Evolutionary conservation across 2,329 filamentous ascomycete genomes (phyloP).

Genomic region (Talaromyces amestolkiae): DNA sequence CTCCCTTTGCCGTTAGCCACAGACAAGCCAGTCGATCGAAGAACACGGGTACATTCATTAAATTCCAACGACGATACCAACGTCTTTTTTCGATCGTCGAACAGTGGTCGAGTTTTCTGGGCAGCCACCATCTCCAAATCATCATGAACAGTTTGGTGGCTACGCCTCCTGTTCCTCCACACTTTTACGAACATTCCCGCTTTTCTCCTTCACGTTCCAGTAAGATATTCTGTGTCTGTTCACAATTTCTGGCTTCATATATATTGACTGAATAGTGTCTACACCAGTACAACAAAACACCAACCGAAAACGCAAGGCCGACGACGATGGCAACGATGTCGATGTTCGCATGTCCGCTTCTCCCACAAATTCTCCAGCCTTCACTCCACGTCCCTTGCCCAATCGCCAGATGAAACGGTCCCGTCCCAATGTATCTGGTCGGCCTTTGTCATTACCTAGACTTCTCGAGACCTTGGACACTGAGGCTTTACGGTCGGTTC

Average conservation of each 20-base stretch:
- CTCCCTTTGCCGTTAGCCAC: slow-evolving; percentile 9
- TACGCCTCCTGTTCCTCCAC: slow-evolving; percentile 60
- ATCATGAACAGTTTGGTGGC: slow-evolving; percentile 62
- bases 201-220: slow-evolving; percentile 60
- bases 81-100: slow-evolving; percentile 7
- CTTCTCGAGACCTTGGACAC: slow-evolving; percentile 92
- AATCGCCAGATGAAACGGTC: slow-evolving; percentile 66
- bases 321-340: slow-evolving; percentile 61
- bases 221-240: slow-evolving; percentile 37
- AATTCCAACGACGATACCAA: neutral
- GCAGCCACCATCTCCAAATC: slow-evolving; percentile 32
- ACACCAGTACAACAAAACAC: slow-evolving; percentile 41
- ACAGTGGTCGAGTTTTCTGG: slow-evolving; percentile 11
- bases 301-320: slow-evolving; percentile 81
- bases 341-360: slow-evolving; percentile 91
- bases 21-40: neutral
- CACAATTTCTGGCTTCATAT: slow-evolving; percentile 18
- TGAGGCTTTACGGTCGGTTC: slow-evolving; percentile 75
- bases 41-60: neutral
- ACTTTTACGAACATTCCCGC: slow-evolving; percentile 60
- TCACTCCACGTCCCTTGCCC: slow-evolving; percentile 65
- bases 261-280: slow-evolving; percentile 30
- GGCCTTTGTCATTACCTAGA: slow-evolving; percentile 66
- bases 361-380: slow-evolving; percentile 75
- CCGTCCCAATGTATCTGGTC: slow-evolving; percentile 66